phyloP scores from a whole-genome alignment of 106 monocot species.

The Posidonia australis region DNA sequence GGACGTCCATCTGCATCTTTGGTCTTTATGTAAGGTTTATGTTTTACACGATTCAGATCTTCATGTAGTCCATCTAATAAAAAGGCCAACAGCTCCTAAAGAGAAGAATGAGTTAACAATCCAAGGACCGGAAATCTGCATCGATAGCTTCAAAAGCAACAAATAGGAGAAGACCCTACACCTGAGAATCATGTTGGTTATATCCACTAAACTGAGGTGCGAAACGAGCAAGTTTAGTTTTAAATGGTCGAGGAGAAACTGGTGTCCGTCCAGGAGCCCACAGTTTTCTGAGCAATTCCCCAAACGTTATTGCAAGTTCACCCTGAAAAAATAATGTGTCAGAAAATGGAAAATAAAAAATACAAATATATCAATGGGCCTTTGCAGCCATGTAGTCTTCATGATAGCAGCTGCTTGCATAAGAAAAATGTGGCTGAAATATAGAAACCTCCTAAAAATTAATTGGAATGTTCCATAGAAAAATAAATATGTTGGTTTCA shows the following conservation, averaged over 20 bases:
- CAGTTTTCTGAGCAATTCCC: constrained; percentile 82
- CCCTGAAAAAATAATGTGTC: constrained; percentile 44
- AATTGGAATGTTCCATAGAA: too few species aligned
- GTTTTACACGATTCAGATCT: constrained; percentile 94
- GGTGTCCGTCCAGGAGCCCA: constrained; percentile 88
- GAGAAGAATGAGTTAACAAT: constrained; percentile 1
- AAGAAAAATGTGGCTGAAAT: too few species aligned
- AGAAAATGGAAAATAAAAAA: background rate
- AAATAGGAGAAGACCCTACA: constrained; percentile 17
- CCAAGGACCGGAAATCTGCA: background rate
- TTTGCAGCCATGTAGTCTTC: too few species aligned
- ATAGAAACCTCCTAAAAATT: too few species aligned
- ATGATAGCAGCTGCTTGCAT: too few species aligned
- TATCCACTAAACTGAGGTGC: constrained; percentile 99
- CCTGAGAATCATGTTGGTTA: constrained; percentile 98
- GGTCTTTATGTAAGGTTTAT: constrained; percentile 84
- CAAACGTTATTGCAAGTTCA: constrained; percentile 98
- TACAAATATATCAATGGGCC: too few species aligned
- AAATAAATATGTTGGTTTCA: too few species aligned
- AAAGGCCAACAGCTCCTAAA: constrained; percentile 96
- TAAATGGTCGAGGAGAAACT: constrained; percentile 93
- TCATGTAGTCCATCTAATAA: constrained; percentile 98
- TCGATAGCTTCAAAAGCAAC: background rate
- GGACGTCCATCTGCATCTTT: constrained; percentile 94
- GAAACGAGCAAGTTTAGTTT: constrained; percentile 94